A percentile compares a stretch with the other conserved stretches of the same genome.
Conservation (phyloP, 768 basidiomycete genomes). For the Collybiopsis confluens region DNA sequence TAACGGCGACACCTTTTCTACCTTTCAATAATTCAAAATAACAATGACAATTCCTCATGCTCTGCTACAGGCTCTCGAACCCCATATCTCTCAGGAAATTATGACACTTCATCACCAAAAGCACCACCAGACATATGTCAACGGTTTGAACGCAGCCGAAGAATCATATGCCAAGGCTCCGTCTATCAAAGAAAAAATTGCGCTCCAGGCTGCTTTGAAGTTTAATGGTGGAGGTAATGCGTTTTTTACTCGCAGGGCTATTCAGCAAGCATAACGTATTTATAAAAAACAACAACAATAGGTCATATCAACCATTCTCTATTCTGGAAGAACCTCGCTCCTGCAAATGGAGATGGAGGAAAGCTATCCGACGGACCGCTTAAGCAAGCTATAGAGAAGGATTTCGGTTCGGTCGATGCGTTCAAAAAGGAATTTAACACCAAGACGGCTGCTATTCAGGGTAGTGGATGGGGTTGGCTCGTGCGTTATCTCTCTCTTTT, state of each 20-base stretch:
- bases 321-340: conserved; percentile 98
- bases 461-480: conserved; percentile 99
- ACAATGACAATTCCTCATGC: too few relatives aligned
- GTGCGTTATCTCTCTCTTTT: too few relatives aligned
- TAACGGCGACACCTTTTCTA: neutral
- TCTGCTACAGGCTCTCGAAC: conserved; percentile 72
- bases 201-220: conserved; percentile 87
- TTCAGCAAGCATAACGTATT: too few relatives aligned
- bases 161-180: conserved; percentile 66
- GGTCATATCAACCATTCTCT: conserved; percentile 94
- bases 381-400: conserved; percentile 68
- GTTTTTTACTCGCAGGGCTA: too few relatives aligned
- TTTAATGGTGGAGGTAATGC: conserved; percentile 91
- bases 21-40: too few relatives aligned
- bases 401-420: conserved; percentile 84
- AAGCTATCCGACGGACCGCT: conserved; percentile 62
- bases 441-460: conserved; percentile 88
- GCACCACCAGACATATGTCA: conserved; percentile 92
- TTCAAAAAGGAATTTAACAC: conserved; percentile 88
- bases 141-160: conserved; percentile 90
- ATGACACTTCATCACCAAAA: conserved; percentile 93
- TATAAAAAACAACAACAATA: too few relatives aligned
- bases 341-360: conserved; percentile 58
- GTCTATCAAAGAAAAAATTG: conserved; percentile 72
- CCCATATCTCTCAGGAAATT: conserved; percentile 85